phyloP scores from a whole-genome alignment of 495 filamentous ascomycete species.

The Aspergillus heteromorphus region DNA sequence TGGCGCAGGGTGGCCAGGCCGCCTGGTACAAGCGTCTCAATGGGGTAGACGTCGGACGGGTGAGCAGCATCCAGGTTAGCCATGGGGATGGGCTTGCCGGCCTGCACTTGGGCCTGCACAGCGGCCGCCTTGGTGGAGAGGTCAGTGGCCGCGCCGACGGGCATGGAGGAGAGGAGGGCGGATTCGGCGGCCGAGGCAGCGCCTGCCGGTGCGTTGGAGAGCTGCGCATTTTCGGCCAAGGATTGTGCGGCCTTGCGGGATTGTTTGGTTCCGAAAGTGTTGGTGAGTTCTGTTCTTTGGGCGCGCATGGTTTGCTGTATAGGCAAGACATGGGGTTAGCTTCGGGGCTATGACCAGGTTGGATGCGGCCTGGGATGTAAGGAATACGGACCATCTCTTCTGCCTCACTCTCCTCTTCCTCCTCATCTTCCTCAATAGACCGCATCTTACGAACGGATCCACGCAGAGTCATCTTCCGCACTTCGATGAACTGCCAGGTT shows the following conservation, averaged over 20 bases:
- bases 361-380: not conserved
- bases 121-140: slow-evolving; percentile 54
- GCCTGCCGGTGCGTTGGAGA: slow-evolving; percentile 40
- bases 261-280: slow-evolving; percentile 91
- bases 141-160: slow-evolving; percentile 49
- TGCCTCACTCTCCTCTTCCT: slow-evolving; percentile 39
- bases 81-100: slow-evolving; percentile 69
- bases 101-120: slow-evolving; percentile 61
- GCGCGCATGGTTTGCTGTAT: slow-evolving; percentile 48
- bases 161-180: slow-evolving; percentile 59
- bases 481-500: slow-evolving; percentile 68
- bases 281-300: slow-evolving; percentile 66
- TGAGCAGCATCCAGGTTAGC: slow-evolving; percentile 66
- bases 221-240: slow-evolving; percentile 73
- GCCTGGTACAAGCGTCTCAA: slow-evolving; percentile 58
- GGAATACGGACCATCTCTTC: slow-evolving; percentile 30
- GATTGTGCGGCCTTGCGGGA: slow-evolving; percentile 78
- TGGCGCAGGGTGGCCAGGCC: slow-evolving; percentile 45
- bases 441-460: slow-evolving; percentile 53
- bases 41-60: slow-evolving; percentile 76
- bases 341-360: not conserved
- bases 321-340: slow-evolving; percentile 13
- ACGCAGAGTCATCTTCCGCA: slow-evolving; percentile 68
- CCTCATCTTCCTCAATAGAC: slow-evolving; percentile 36
- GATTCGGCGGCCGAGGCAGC: slow-evolving; percentile 52